A percentile compares a stretch with the other conserved stretches of the same genome.
Evolutionary conservation across 176 grass and related monocot genomes (phyloP).

Genomic region (Lolium rigidum): DNA sequence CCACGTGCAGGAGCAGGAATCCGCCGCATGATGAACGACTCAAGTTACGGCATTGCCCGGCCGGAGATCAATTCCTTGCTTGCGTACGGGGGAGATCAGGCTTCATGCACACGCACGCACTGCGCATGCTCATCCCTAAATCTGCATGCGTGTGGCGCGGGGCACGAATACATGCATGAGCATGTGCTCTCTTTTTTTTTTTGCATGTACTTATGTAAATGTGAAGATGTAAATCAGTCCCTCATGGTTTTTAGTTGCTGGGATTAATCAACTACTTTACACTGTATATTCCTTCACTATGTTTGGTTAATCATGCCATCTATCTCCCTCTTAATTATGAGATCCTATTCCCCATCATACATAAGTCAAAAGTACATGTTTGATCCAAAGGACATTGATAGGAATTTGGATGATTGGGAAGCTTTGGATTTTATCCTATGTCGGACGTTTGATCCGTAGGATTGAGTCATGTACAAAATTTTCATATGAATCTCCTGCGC

Average conservation of each 20-base stretch:
- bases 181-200: not conserved
- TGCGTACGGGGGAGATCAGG: not conserved
- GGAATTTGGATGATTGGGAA: not conserved
- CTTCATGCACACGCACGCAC: not conserved
- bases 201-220: not conserved
- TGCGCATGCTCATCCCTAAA: not conserved
- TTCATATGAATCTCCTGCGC: not conserved
- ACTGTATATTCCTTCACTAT: not conserved
- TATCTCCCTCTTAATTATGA: not conserved
- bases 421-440: too few species aligned
- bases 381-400: not conserved
- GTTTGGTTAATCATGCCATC: not conserved
- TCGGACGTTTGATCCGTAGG: too few species aligned
- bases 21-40: not conserved
- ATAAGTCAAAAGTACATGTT: not conserved
- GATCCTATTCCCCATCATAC: not conserved
- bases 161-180: not conserved
- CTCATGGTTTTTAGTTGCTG: constrained; percentile 1
- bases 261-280: not conserved
- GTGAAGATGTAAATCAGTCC: constrained; percentile 2
- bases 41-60: not conserved
- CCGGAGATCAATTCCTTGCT: not conserved
- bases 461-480: not conserved
- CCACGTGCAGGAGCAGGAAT: constrained; percentile 52
- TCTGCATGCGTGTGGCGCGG: constrained; percentile 7